A percentile compares a stretch with the other conserved stretches of the same genome.
phyloP scores from a whole-genome alignment of 768 basidiomycete genomes.

The Podaxis sp. region DNA sequence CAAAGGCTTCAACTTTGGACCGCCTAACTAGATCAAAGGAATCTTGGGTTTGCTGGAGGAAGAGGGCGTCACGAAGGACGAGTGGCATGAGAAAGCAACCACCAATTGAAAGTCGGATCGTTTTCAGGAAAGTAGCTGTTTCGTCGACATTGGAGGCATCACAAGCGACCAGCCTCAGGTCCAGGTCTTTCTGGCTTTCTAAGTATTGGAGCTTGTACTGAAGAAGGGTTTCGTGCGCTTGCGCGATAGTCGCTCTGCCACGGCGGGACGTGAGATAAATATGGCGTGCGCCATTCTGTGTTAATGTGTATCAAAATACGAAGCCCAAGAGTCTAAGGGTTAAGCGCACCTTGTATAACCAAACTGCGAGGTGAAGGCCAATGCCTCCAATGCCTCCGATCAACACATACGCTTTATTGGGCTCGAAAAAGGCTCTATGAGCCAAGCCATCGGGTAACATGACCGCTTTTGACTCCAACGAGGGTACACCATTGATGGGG shows the following conservation, averaged over 20 bases:
- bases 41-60: constrained; percentile 28
- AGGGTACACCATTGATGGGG: neutral
- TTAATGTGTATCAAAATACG: neutral
- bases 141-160: constrained; percentile 25
- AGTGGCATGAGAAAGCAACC: constrained; percentile 33
- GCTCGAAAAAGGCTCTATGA: constrained; percentile 20
- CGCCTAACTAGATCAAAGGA: constrained; percentile 26
- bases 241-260: constrained; percentile 25
- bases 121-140: constrained; percentile 21
- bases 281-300: constrained; percentile 33
- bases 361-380: constrained; percentile 35
- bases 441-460: neutral
- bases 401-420: constrained; percentile 32
- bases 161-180: constrained; percentile 27
- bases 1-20: constrained; percentile 28
- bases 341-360: constrained; percentile 37
- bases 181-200: constrained; percentile 25
- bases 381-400: constrained; percentile 39
- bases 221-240: constrained; percentile 23
- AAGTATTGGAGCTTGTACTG: constrained; percentile 28
- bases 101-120: constrained; percentile 23
- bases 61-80: constrained; percentile 29
- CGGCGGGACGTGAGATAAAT: constrained; percentile 36
- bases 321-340: neutral
- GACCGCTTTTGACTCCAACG: neutral